Percentiles rank a stretch among this genome's conserved stretches.
Evolutionary conservation across 768 basidiomycete species (phyloP).

Genomic region (Collybia nuda): DNA sequence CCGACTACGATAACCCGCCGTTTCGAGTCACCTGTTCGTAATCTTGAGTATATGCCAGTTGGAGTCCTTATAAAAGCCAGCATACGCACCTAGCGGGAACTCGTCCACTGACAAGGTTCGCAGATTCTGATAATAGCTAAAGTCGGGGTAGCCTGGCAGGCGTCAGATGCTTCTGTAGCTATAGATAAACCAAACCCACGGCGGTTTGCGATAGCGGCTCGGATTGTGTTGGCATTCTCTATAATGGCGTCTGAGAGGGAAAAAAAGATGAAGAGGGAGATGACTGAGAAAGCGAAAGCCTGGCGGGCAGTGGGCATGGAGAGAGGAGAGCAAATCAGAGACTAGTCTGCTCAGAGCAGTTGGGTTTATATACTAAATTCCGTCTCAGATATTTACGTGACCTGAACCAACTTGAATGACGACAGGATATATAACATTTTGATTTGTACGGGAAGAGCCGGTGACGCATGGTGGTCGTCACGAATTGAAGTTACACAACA

Average conservation of each 20-base stretch:
- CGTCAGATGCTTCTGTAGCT: background rate
- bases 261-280: conserved; percentile 42
- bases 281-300: conserved; percentile 30
- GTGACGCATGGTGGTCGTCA: no score
- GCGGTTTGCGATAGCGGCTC: conserved; percentile 1
- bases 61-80: background rate
- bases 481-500: no score
- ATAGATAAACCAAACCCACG: conserved; percentile 1
- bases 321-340: background rate
- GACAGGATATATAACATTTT: no score
- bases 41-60: background rate
- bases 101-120: conserved; percentile 42
- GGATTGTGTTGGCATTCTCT: background rate
- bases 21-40: conserved; percentile 42
- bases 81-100: conserved; percentile 52
- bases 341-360: no score
- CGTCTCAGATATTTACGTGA: no score
- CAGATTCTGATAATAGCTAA: conserved; percentile 46
- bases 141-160: conserved; percentile 48
- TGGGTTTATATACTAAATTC: no score
- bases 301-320: conserved; percentile 16
- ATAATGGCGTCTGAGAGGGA: conserved; percentile 35
- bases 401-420: no score
- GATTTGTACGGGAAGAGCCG: no score
- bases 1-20: conserved; percentile 76